Base-by-base conservation (phyloP, 345 rosid genomes). In the Physaria fendleri region DNA sequence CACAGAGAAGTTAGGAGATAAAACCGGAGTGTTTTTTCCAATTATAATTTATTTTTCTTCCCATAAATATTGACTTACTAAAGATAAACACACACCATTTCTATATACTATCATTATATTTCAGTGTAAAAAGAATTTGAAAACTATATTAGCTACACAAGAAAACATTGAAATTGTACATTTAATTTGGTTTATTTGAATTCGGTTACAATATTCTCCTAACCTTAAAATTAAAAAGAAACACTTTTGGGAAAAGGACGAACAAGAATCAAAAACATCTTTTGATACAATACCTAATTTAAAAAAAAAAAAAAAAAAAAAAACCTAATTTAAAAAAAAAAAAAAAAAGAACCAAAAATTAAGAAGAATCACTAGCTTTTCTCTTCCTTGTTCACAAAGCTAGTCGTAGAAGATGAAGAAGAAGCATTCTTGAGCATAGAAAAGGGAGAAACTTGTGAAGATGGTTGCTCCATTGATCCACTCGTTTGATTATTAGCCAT, bases 371-470 rank as follows among this genome's bases (percentile, higher is more conserved):
- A 29, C 74, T 65, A 81, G 43, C 72, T 81, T 52, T 77, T 76
- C 15, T 64, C 68, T 34, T 80, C 83, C 58, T 72, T 79, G 17
- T 62, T 61, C 27, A 33, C 71, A 61, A 60, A 56, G 33, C 45
- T 45, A 30, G 79, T 52, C 17, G 72, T 43, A 17, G 83, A 61
- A 25, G 76, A 54, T 12, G 72, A 59, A 1, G 69, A 39, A 47
- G 74, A 55, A 64, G 71, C 34, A 41, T 44, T 73, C 25, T 77
- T 77, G 43, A 82, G 71, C 62, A 82, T 55, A 30, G 86, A 75
- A 62, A 81, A 74, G 3, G 48, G 57, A 54, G 82, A 83, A 63
- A 43, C 25, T 13, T 70, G 64, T 10, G 74, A 48, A 1, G 69
- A 33, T 56, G 64, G 45, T 48, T 70, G 69, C 18, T 70, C 65